These are phyloP conservation scores for Medicago lupulina DNA, from an alignment of 306 rosid genomes.

Conservation along the genomic window DNA sequence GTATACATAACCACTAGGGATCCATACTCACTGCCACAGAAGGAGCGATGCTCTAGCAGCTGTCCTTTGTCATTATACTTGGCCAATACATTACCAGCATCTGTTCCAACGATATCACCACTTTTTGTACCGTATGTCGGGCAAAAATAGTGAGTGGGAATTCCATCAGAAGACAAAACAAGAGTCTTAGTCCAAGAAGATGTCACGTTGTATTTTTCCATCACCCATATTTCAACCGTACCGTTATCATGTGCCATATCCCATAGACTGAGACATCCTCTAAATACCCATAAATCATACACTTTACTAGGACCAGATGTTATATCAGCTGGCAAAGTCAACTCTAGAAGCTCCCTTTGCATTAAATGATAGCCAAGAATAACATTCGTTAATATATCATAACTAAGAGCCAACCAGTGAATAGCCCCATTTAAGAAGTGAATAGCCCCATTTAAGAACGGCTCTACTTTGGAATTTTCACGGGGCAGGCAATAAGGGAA, in stretches of 20 bases:
- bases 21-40: too few relatives aligned
- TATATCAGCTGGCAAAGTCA: background rate
- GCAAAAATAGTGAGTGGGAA: background rate
- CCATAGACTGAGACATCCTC: background rate
- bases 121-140: background rate
- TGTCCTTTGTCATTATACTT: conserved; percentile 31
- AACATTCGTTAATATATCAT: background rate
- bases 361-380: background rate
- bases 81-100: background rate
- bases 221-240: background rate
- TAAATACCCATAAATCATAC: background rate
- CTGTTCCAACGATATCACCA: background rate
- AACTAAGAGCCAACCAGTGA: background rate
- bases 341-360: background rate
- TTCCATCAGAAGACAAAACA: background rate
- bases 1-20: background rate
- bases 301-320: background rate
- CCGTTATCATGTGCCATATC: background rate
- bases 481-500: background rate
- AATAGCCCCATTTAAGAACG: background rate
- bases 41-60: conserved; percentile 6
- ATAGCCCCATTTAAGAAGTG: background rate
- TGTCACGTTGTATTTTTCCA: background rate
- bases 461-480: background rate
- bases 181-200: background rate